Evolutionary conservation across 75 land plant species (phyloP).

Genomic region (Pinus tabuliformis): DNA sequence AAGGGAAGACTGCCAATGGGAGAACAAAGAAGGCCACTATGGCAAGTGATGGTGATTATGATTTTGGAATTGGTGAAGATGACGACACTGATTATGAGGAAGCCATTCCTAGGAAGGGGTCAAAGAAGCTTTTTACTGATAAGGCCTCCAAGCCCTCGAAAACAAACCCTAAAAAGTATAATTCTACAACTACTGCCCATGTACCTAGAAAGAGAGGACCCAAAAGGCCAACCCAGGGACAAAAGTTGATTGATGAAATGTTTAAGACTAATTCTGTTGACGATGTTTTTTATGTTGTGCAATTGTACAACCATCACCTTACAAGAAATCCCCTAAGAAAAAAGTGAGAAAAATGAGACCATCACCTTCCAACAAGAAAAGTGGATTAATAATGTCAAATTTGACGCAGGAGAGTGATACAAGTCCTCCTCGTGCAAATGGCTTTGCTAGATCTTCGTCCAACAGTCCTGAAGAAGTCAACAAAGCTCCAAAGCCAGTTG

Average conservation of each 20-base stretch:
- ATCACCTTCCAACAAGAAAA: slow-evolving; percentile 96
- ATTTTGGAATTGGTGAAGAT: slow-evolving; percentile 10
- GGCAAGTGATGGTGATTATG: slow-evolving; percentile 16
- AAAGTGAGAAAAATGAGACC: slow-evolving; percentile 90
- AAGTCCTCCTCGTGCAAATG: background rate
- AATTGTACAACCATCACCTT: slow-evolving; percentile 16
- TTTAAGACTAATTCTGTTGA: slow-evolving; percentile 6
- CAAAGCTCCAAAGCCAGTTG: slow-evolving; percentile 13
- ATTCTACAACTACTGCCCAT: slow-evolving; percentile 18
- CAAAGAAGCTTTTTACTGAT: slow-evolving; percentile 5
- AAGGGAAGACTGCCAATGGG: slow-evolving; percentile 13
- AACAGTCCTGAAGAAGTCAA: slow-evolving; percentile 14
- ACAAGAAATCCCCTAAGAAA: slow-evolving; percentile 58
- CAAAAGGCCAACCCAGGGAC: slow-evolving; percentile 30
- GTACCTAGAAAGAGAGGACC: slow-evolving; percentile 27
- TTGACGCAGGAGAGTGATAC: background rate
- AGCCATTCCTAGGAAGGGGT: slow-evolving; percentile 1
- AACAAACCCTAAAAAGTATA: slow-evolving; percentile 5
- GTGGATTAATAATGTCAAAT: slow-evolving; percentile 56
- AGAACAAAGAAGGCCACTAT: slow-evolving; percentile 32
- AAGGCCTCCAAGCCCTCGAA: slow-evolving; percentile 5
- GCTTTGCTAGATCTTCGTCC: background rate
- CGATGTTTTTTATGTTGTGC: no score
- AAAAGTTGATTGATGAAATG: slow-evolving; percentile 54
- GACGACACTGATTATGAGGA: slow-evolving; percentile 14